A percentile compares a stretch with the other conserved stretches of the same genome.
Conservation (phyloP, 305 asterid genomes). For the Salvia sclarea region DNA sequence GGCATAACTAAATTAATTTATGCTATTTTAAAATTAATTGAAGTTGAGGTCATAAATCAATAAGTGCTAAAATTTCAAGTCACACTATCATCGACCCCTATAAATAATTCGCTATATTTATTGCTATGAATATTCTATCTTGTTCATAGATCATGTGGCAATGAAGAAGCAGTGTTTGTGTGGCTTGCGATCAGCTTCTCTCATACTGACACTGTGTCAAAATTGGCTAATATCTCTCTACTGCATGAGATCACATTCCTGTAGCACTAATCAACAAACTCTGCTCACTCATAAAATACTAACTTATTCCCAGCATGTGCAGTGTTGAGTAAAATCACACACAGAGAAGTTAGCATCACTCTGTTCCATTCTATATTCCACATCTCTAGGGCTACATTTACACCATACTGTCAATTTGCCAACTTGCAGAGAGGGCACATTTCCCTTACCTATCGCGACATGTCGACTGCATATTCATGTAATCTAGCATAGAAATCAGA, state of each 20-base stretch:
- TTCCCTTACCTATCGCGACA: slow-evolving; percentile 10
- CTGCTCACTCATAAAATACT: neutral
- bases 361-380: slow-evolving; percentile 13
- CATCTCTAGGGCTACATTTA: slow-evolving; percentile 24
- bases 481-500: slow-evolving; percentile 18
- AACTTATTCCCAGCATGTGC: slow-evolving; percentile 22
- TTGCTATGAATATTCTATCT: neutral
- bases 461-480: slow-evolving; percentile 21
- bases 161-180: neutral
- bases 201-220: neutral
- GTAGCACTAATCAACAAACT: neutral
- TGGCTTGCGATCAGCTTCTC: neutral
- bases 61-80: no score
- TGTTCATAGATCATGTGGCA: neutral
- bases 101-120: no score
- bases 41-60: no score
- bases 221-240: neutral
- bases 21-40: no score
- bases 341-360: neutral
- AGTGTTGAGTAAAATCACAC: slow-evolving; percentile 12
- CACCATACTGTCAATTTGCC: slow-evolving; percentile 31
- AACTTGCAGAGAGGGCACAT: slow-evolving; percentile 22
- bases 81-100: no score
- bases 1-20: no score
- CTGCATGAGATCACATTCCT: no score